Base-by-base conservation (phyloP, 2,329 filamentous ascomycete genomes). In the Xylaria sp. region DNA sequence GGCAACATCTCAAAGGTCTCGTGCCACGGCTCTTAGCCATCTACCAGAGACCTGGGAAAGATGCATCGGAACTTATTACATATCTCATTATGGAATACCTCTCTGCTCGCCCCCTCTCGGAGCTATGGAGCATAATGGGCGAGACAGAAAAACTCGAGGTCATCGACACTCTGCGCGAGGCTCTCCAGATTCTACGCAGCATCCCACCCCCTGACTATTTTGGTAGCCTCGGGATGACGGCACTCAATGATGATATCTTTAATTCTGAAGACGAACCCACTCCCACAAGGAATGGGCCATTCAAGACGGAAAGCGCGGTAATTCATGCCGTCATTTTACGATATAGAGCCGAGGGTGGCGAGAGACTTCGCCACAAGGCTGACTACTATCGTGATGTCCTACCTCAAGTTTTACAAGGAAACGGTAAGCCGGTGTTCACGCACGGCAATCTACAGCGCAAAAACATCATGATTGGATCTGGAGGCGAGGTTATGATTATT, bases 201-300 rank as follows among this genome's bases (percentile, higher is more conserved):
- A 36, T 61, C 54, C 58, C 49, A 51, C 15, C 38, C 58, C 49
- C 58, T 25, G 58, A 47, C 20, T 61, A 54, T 54, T 54, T 54
- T 33, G 49, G 58, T n/a, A 20, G 58, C 20, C 58, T 61, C 10
- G 58, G 36, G 25, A 54, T 20, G 38, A 54, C 49, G n/a, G 38
- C 45, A 25, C 22, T 54, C 29, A 54, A 53, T 44, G 49, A 61
- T 39, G 58, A 44, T 0, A n/a, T n/a, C n/a, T n/a, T n/a, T n/a
- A n/a, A n/a, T n/a, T 15, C n/a, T 54, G 25, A n/a, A n/a, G n/a
- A n/a, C 49, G 22, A 29, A 5, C 15, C 58, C 27, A 25, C 3
- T 13, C 36, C 6, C 13, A 10, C 49, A 4, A 45, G 15, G n/a
- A 45, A 27, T 13, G 39, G 49, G 27, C 58, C 58, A 25, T 54